Conservation (phyloP, 768 basidiomycete species). For the Kwoniella sp. region DNA sequence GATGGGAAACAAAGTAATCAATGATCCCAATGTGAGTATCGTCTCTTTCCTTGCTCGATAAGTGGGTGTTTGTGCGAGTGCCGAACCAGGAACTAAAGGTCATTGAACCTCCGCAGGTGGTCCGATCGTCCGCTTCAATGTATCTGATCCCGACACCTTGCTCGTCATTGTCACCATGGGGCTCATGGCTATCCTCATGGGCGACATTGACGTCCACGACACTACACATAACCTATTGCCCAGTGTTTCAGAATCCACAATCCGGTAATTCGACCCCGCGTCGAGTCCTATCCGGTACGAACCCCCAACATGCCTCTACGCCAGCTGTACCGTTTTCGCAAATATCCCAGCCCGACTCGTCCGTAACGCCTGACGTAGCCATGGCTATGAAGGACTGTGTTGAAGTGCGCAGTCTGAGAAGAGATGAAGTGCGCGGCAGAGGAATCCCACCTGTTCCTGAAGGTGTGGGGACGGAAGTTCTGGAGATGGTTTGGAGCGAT, state of each 20-base stretch:
- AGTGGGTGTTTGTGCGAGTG: neutral
- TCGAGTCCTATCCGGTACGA: constrained; percentile 36
- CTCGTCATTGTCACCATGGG: constrained; percentile 44
- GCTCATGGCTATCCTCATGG: constrained; percentile 48
- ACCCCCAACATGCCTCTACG: constrained; percentile 5
- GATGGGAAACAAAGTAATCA: constrained; percentile 26
- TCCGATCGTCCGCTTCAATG: constrained; percentile 40
- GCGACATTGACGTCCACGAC: constrained; percentile 31
- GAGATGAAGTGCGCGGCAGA: constrained; percentile 46
- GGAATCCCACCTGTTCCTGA: constrained; percentile 45
- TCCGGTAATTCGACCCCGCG: constrained; percentile 40
- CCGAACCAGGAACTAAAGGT: constrained; percentile 8
- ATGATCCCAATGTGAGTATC: constrained; percentile 21
- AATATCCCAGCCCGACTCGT: constrained; percentile 34
- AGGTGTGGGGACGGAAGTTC: constrained; percentile 46
- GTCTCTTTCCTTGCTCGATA: too few species aligned
- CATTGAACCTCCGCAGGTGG: constrained; percentile 10
- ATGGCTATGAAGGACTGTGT: constrained; percentile 49
- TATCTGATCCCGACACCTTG: constrained; percentile 48
- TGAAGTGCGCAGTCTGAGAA: constrained; percentile 47
- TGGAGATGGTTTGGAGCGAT: constrained; percentile 52
- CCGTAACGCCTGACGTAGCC: constrained; percentile 36
- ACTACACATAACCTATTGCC: constrained; percentile 43
- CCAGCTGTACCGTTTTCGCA: constrained; percentile 33
- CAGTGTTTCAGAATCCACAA: constrained; percentile 30